phyloP scores from a whole-genome alignment of 306 rosid species.

The Cicer judaicum region DNA sequence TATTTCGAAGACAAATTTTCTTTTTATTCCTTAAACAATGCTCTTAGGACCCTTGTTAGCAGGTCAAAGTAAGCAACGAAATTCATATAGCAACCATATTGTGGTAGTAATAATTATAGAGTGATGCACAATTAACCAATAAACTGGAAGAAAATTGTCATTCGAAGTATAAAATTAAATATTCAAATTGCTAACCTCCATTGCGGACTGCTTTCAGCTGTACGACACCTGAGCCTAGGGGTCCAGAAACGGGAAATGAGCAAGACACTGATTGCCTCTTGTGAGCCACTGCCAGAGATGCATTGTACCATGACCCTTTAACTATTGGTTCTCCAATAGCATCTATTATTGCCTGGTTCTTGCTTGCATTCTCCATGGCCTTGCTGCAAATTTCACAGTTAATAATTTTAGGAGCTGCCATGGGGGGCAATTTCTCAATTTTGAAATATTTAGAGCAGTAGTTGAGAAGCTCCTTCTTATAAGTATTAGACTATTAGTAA shows the following conservation, averaged over 20 bases:
- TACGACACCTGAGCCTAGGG: constrained; percentile 77
- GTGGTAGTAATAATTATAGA: constrained; percentile 14
- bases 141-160: background rate
- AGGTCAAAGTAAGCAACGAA: constrained; percentile 1
- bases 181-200: constrained; percentile 66
- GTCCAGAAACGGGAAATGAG: constrained; percentile 89
- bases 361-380: constrained; percentile 80
- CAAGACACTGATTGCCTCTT: constrained; percentile 88
- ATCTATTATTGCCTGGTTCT: constrained; percentile 66
- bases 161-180: constrained; percentile 9
- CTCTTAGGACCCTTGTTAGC: no score
- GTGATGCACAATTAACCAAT: background rate
- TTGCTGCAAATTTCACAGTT: constrained; percentile 62
- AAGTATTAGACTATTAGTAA: background rate
- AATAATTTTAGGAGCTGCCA: constrained; percentile 40
- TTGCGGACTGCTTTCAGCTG: constrained; percentile 86
- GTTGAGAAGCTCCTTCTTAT: constrained; percentile 18
- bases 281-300: constrained; percentile 93
- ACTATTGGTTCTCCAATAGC: constrained; percentile 89
- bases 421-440: constrained; percentile 33
- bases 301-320: constrained; percentile 96
- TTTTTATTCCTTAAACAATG: no score
- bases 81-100: constrained; percentile 20
- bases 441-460: constrained; percentile 29
- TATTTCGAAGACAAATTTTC: no score